These are phyloP conservation scores for Logfia minima DNA, from an alignment of 129 eudicot genomes.

Conservation along the genomic window DNA sequence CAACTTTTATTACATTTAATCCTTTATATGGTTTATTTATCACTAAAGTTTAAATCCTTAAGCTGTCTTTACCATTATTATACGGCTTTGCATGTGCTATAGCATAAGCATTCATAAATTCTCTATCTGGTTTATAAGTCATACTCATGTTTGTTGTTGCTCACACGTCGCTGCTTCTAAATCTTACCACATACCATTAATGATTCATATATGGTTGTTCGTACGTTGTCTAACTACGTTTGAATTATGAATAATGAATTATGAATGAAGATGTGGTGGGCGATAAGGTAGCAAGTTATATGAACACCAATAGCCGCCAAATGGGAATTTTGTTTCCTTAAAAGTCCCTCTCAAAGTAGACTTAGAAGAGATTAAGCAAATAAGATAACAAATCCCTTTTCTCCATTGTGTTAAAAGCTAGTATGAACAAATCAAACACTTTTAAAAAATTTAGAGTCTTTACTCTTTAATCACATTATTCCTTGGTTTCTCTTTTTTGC, in stretches of 20 bases:
- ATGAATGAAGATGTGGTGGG: neutral
- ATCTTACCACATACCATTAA: neutral
- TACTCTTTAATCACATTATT: constrained; percentile 10
- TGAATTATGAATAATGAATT: no score
- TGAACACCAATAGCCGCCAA: constrained; percentile 26
- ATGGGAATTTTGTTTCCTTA: neutral
- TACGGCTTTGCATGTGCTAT: neutral
- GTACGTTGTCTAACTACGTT: no score
- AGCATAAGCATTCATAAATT: neutral
- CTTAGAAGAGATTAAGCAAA: constrained; percentile 9
- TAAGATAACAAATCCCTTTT: constrained; percentile 11
- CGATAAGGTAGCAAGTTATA: constrained; percentile 22
- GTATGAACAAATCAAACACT: constrained; percentile 13
- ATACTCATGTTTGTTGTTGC: constrained; percentile 1
- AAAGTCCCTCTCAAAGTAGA: constrained; percentile 32
- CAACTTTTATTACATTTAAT: neutral
- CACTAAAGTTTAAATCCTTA: neutral
- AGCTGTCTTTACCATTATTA: neutral
- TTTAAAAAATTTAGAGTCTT: constrained; percentile 8
- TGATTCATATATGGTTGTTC: neutral
- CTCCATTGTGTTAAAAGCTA: constrained; percentile 27
- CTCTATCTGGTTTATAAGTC: neutral
- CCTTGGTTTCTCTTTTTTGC: constrained; percentile 13
- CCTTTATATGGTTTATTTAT: neutral
- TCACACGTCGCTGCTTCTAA: neutral